Evolutionary conservation across 768 basidiomycete species (phyloP), one percentile per base, ranked within the genome.

Genomic region (Mycena vulgaris): DNA sequence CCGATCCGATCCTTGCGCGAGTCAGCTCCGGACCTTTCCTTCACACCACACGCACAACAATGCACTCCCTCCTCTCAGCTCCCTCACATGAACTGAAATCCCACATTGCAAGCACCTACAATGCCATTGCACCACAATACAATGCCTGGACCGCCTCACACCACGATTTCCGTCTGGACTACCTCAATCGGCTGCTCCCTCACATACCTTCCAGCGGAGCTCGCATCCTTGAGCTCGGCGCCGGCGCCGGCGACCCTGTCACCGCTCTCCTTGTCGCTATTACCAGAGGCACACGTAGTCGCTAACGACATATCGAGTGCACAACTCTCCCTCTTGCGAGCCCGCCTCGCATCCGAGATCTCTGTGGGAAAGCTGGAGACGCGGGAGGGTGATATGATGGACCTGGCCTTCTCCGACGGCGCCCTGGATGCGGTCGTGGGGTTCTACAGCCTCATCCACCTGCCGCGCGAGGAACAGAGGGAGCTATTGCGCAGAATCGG

Each of bases 311-410:
- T 64, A 7, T 64, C 63, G 2, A 47, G 39, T 19, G 40, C 63
- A 33, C 63, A 64, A 56, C 13, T 64, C 31, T 64, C 63, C 52
- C 63, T 64, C n/a, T 19, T 64, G 52, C 52, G 39, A 53, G 42
- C 40, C 0, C 53, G 53, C 30, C 63, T 64, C 63, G 63, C 63
- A 5, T 42, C 52, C 63, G 52, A 64, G 16, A 56, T 64, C 53
- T 53, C 63, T 28, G 52, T 52, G 40, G 63, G 63, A 33, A 64
- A 64, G 27, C 7, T 64, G 40, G 63, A 64, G 40, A 55, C 52
- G 40, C 51, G 63, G 21, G 39, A 64, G 40, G 63, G 63, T 14
- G 63, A 64, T 64, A 64, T 64, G 63, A 64, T 64, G 63, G 51
- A 64, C 63, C 63, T 64, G 7, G 16, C 39, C 9, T 64, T 64